A percentile compares a stretch with the other conserved stretches of the same genome.
Evolutionary conservation across 1,284 basidiomycete species (phyloP).

Genomic region (Cryptococcus hybrid): DNA sequence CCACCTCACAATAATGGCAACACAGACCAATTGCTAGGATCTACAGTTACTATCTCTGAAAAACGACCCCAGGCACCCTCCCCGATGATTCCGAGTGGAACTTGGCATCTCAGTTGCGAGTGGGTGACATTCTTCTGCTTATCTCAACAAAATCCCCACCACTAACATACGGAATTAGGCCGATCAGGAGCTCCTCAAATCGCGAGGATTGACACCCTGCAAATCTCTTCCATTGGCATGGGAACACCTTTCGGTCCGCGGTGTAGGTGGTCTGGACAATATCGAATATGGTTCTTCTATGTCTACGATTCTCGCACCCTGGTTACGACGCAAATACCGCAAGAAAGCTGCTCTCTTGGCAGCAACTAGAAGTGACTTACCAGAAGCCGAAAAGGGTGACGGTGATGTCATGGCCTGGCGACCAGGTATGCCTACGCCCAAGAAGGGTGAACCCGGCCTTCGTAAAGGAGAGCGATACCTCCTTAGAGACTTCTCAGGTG

Average conservation of each 20-base stretch:
- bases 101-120: not conserved
- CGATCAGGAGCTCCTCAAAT: slow-evolving; percentile 19
- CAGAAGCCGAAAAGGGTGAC: not conserved
- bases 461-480: slow-evolving; percentile 40
- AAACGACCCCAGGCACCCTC: not conserved
- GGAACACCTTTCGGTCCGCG: slow-evolving; percentile 34
- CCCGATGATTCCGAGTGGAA: not conserved
- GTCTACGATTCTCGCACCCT: slow-evolving; percentile 30
- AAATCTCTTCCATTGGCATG: slow-evolving; percentile 28
- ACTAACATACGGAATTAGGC: slow-evolving; percentile 3
- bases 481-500: slow-evolving; percentile 33
- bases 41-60: not conserved
- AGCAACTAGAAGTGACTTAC: slow-evolving; percentile 11
- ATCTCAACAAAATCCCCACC: no score
- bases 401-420: slow-evolving; percentile 16
- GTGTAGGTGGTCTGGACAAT: slow-evolving; percentile 32
- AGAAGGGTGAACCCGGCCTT: slow-evolving; percentile 24
- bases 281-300: slow-evolving; percentile 35
- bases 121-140: not conserved
- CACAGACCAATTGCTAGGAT: not conserved
- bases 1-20: not conserved
- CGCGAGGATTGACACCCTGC: slow-evolving; percentile 9
- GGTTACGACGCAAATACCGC: slow-evolving; percentile 27
- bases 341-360: slow-evolving; percentile 24
- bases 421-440: slow-evolving; percentile 12